phyloP scores from a whole-genome alignment of 331 rosid genomes.

The Malus hybrid region DNA sequence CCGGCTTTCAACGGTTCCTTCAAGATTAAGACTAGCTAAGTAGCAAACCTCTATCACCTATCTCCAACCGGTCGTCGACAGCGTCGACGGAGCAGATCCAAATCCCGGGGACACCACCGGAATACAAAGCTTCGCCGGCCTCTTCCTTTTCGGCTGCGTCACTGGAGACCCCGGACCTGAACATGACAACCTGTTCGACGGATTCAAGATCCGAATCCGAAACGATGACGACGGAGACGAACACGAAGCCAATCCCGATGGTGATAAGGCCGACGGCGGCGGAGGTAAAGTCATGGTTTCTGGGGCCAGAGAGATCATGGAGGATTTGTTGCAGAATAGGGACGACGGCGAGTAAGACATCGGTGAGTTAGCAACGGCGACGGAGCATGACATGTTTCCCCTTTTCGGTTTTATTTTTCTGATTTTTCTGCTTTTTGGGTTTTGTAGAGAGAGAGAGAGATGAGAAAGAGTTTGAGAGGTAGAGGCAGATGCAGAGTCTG shows the following conservation, averaged over 20 bases:
- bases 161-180: conserved; percentile 18
- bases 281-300: conserved; percentile 44
- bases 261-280: background rate
- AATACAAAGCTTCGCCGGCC: conserved; percentile 5
- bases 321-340: conserved; percentile 47
- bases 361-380: conserved; percentile 80
- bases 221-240: conserved; percentile 65
- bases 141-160: conserved; percentile 29
- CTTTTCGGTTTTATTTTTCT: background rate
- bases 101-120: conserved; percentile 28
- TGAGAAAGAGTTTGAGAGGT: too few species aligned
- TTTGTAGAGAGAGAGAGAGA: too few species aligned
- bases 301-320: conserved; percentile 48
- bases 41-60: conserved; percentile 26
- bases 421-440: background rate
- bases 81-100: conserved; percentile 33
- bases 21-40: too few species aligned
- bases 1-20: too few species aligned
- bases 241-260: background rate
- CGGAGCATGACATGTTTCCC: conserved; percentile 70
- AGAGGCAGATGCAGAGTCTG: too few species aligned
- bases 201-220: conserved; percentile 52
- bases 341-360: conserved; percentile 77
- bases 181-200: conserved; percentile 26
- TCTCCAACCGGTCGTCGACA: conserved; percentile 1